A percentile compares a stretch with the other conserved stretches of the same genome.
Conservation (phyloP, 345 rosid species). For the Aethionema arabicum region DNA sequence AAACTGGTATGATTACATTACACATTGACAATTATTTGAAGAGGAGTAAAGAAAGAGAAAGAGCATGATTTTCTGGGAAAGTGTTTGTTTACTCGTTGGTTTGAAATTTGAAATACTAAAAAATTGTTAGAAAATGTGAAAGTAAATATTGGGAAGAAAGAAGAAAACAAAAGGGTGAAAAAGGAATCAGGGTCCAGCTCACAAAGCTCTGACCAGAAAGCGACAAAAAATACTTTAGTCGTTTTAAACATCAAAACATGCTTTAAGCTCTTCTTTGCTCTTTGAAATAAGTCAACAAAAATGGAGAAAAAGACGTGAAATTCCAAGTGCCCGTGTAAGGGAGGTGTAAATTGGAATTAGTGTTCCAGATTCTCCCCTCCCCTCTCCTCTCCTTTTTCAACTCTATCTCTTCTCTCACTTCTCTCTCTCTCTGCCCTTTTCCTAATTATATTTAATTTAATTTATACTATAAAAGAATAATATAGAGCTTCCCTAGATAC, state of each 20-base stretch:
- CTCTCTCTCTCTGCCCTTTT: slow-evolving; percentile 15
- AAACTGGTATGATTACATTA: slow-evolving; percentile 21
- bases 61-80: slow-evolving; percentile 36
- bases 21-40: slow-evolving; percentile 18
- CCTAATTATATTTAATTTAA: slow-evolving; percentile 30
- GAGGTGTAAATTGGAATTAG: slow-evolving; percentile 26
- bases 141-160: slow-evolving; percentile 18
- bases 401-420: slow-evolving; percentile 41
- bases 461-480: background rate
- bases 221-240: slow-evolving; percentile 28
- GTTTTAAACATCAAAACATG: slow-evolving; percentile 20
- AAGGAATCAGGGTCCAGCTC: slow-evolving; percentile 38
- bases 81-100: slow-evolving; percentile 13
- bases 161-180: slow-evolving; percentile 18
- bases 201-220: slow-evolving; percentile 36
- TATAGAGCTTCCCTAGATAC: background rate
- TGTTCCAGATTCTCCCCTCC: slow-evolving; percentile 39
- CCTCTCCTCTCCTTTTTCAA: slow-evolving; percentile 35
- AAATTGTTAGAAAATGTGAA: background rate
- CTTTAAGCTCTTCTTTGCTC: no score
- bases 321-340: slow-evolving; percentile 34
- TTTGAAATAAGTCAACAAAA: no score
- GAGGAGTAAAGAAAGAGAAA: slow-evolving; percentile 10
- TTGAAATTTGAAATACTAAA: slow-evolving; percentile 32
- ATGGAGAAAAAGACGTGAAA: slow-evolving; percentile 29